Conservation (phyloP, 495 filamentous ascomycete species). For the Aspergillus campestris region DNA sequence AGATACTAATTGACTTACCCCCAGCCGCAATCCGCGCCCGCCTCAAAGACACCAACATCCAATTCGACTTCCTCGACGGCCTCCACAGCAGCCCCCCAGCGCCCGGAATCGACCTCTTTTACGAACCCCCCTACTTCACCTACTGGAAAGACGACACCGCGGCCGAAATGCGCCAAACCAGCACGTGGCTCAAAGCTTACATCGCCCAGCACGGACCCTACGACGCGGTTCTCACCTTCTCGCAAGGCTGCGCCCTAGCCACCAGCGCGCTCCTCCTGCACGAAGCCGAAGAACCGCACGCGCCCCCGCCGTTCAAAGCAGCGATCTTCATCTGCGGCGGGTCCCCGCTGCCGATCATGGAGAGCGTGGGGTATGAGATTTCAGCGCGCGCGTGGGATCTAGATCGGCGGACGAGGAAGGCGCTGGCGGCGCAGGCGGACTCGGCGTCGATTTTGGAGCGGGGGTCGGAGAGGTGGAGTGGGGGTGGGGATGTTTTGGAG, state of each 20-base stretch:
- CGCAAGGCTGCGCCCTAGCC: slow-evolving; percentile 48
- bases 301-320: slow-evolving; percentile 45
- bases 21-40: slow-evolving; percentile 34
- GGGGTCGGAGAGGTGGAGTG: slow-evolving; percentile 22
- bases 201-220: slow-evolving; percentile 47
- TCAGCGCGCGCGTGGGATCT: slow-evolving; percentile 31
- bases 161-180: slow-evolving; percentile 28
- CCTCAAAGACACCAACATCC: slow-evolving; percentile 24
- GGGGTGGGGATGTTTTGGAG: slow-evolving; percentile 14
- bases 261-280: slow-evolving; percentile 36
- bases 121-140: slow-evolving; percentile 38
- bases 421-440: slow-evolving; percentile 18
- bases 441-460: slow-evolving; percentile 20
- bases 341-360: slow-evolving; percentile 38
- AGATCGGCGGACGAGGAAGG: slow-evolving; percentile 21
- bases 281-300: slow-evolving; percentile 20
- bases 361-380: slow-evolving; percentile 42
- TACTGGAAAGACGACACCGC: slow-evolving; percentile 35
- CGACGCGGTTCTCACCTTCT: slow-evolving; percentile 53
- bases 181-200: slow-evolving; percentile 38
- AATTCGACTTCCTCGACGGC: slow-evolving; percentile 52
- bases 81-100: slow-evolving; percentile 36
- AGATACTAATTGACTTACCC: slow-evolving; percentile 12
- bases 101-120: slow-evolving; percentile 46
- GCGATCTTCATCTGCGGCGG: slow-evolving; percentile 55